These are phyloP conservation scores for Aphanomyces cochlioides DNA, from an alignment of 352 stramenopile genomes.

Conservation along the genomic window DNA sequence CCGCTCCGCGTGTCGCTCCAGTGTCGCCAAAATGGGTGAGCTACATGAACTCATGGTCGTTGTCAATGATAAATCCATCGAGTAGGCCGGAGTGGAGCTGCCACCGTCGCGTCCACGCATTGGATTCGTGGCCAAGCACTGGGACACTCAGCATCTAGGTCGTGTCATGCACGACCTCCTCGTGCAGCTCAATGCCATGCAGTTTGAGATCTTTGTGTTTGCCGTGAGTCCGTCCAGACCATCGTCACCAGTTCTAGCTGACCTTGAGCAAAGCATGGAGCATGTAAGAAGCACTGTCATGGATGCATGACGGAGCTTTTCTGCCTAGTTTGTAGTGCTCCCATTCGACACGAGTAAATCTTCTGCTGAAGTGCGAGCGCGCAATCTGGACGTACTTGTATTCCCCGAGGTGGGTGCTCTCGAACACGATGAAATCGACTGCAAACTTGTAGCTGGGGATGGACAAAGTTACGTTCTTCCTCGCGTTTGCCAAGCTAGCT, in stretches of 20 bases:
- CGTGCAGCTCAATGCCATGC: conserved; percentile 44
- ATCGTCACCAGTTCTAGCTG: conserved; percentile 42
- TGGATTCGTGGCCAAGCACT: conserved; percentile 63
- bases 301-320: neutral
- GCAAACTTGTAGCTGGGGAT: conserved; percentile 49
- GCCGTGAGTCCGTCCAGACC: conserved; percentile 59
- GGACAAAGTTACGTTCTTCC: conserved; percentile 74
- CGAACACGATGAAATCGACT: neutral
- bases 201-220: conserved; percentile 73
- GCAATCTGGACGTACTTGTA: conserved; percentile 59
- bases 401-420: conserved; percentile 29
- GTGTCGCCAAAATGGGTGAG: neutral
- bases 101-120: conserved; percentile 42
- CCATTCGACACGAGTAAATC: conserved; percentile 46
- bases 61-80: too few species aligned
- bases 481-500: conserved; percentile 62
- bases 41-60: neutral
- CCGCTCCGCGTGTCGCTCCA: neutral
- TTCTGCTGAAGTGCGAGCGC: conserved; percentile 48
- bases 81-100: neutral
- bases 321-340: conserved; percentile 47
- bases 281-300: conserved; percentile 31
- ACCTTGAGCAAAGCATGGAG: conserved; percentile 45
- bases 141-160: conserved; percentile 49
- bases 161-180: conserved; percentile 67